Evolutionary conservation across 1,284 basidiomycete genomes (phyloP), one percentile per base, ranked within the genome.

Genomic region (Flammula alnicola): DNA sequence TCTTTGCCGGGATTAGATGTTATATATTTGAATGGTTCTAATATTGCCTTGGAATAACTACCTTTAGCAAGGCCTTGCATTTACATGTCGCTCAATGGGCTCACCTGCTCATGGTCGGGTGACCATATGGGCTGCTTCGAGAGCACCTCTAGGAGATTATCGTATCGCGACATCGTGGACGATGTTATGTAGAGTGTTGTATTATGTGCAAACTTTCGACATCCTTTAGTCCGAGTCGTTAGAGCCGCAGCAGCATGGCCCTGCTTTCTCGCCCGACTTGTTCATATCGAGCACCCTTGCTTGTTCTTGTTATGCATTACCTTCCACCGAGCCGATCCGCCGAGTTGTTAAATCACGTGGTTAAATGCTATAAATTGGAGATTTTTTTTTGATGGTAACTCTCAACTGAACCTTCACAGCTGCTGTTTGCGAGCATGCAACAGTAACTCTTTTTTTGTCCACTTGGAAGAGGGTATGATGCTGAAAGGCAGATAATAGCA

Each of bases 11-110:
- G 93, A 43, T 87, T 86, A 0, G 89, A 81, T 14, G 84, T 85
- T 37, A 95, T 83, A 68, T 98, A 98, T 0, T 81, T 82, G 66
- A 87, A 99, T 0, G 97, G 95, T 67, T 99, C 96, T 2, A 95
- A 76, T 3, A 96, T 71, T n/a, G 83, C 80, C 73, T 77, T 32
- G 22, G 20, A 20, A 12, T 31, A 5, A 17, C n/a, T 22, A n/a
- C 5, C 25, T 25, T 54, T 17, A 49, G 19, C n/a, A 8, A 25
- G 27, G 19, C 29, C 5, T 9, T 16, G 11, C 16, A 26, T 9
- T 7, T 17, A 20, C 14, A 26, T 9, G 17, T 41, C 8, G n/a
- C 5, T 10, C 20, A 37, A 11, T 20, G 17, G n/a, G 29, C 55
- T 17, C 23, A 57, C 63, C 46, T 59, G 50, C 51, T 67, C 65